Base-by-base conservation (phyloP, 306 rosid species). In the Hippophae gyantsensis region DNA sequence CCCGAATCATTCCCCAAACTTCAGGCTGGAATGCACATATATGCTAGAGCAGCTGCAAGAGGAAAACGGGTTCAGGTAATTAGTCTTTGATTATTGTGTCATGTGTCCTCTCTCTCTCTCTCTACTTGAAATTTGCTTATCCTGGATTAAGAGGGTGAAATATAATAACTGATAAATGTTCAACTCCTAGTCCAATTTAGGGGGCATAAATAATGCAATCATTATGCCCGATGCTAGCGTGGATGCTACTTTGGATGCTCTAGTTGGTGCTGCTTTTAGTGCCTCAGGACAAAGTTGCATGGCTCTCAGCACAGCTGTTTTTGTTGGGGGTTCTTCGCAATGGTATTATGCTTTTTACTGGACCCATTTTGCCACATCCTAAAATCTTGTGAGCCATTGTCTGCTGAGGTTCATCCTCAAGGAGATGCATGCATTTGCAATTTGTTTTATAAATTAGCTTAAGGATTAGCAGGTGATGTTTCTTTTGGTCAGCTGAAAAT, bases 41-140 rank as follows among this genome's bases (percentile, higher is more conserved):
- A 78, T 81, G 82, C 80, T 25, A 80, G 74, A 63, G 89, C 89
- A 26, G 81, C 84, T 74, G 77, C 80, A 69, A 78, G 65, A 51
- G 89, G 87, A 70, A 86, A 86, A 57, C 83, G 81, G 64, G 77
- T 86, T 66, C 94, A 83, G 89, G 95, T 86, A 69, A 72, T 51
- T 23, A 8, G 48, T 65, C 41, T 54, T 32, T 13, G 13, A 13
- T 10, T 42, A 23, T 46, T 46, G 48, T 57, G 42, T 12, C 25
- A 43, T 12, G 61, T 65, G 61, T 42, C 46, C 47, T 43, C 52
- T 48, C 55, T 58, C 48, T 67, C 60, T 57, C 60, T 52, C 53
- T 9, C 48, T 9, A 6, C 38, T 44, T 2, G 13, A 18, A n/a
- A 51, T 9, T 41, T 51, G 13, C 23, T 49, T 52, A 13, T 51